A percentile compares a stretch with the other conserved stretches of the same genome.
phyloP scores from a whole-genome alignment of 2,329 filamentous ascomycete species.

The Cyanodermella asteris region DNA sequence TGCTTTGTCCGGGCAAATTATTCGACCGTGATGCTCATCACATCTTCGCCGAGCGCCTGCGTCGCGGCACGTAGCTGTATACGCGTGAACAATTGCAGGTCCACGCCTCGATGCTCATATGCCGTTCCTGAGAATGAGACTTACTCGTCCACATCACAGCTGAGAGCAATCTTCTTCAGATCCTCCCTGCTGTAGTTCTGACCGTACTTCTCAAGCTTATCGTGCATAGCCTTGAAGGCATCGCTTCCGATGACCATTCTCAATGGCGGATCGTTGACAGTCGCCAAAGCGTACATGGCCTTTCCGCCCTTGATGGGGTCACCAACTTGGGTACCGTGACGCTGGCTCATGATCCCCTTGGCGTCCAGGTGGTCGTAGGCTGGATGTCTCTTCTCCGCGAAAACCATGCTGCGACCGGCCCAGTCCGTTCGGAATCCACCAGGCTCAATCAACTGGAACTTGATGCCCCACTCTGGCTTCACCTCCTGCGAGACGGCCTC shows the following conservation, averaged over 20 bases:
- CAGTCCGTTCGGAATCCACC: constrained; percentile 9
- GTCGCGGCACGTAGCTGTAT: too few relatives aligned
- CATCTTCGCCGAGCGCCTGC: too few relatives aligned
- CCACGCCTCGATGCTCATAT: too few relatives aligned
- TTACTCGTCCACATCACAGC: constrained; percentile 21
- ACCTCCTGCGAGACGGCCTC: constrained; percentile 14
- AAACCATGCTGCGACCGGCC: constrained; percentile 22
- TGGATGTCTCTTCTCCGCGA: constrained; percentile 20
- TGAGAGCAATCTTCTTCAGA: constrained; percentile 24
- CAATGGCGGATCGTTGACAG: constrained; percentile 29
- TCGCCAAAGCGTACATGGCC: constrained; percentile 32
- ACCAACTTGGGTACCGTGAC: constrained; percentile 21
- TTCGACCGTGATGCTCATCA: too few relatives aligned
- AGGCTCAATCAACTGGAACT: constrained; percentile 5
- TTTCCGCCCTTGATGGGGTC: constrained; percentile 28
- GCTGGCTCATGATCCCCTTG: constrained; percentile 17
- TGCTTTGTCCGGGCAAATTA: too few relatives aligned
- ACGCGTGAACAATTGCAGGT: too few relatives aligned
- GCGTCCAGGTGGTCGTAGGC: constrained; percentile 28
- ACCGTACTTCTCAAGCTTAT: constrained; percentile 27
- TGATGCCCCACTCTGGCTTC: constrained; percentile 13
- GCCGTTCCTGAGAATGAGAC: too few relatives aligned
- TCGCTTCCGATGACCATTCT: constrained; percentile 32
- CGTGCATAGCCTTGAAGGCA: constrained; percentile 25
- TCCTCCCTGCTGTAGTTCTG: constrained; percentile 29